A percentile compares a stretch with the other conserved stretches of the same genome.
These are phyloP conservation scores for Talaromyces marneffei DNA, from an alignment of 2,329 filamentous ascomycete genomes.

Conservation along the genomic window DNA sequence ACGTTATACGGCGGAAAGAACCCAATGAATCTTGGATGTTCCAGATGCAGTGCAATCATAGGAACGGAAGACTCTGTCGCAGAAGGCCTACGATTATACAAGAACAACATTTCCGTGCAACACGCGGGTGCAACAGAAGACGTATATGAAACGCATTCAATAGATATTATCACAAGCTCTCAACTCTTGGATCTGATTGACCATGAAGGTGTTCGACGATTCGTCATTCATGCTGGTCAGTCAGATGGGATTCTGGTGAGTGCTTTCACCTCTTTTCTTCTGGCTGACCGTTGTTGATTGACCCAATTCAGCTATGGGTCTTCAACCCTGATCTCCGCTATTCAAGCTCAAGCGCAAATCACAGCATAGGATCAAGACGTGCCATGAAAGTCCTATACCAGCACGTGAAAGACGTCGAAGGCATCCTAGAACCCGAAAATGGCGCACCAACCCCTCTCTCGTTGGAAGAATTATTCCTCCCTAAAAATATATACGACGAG, in stretches of 20 bases:
- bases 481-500: constrained; percentile 33
- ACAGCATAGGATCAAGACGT: constrained; percentile 35
- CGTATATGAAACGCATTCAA: constrained; percentile 27
- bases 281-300: not conserved
- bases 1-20: constrained; percentile 26
- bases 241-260: constrained; percentile 35
- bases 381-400: constrained; percentile 56
- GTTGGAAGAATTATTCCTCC: constrained; percentile 46
- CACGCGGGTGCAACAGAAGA: constrained; percentile 14
- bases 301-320: constrained; percentile 46
- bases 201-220: constrained; percentile 51
- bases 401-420: constrained; percentile 26
- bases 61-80: constrained; percentile 38
- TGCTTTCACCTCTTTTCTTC: constrained; percentile 8
- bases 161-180: constrained; percentile 45
- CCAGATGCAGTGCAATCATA: constrained; percentile 26
- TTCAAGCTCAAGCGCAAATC: constrained; percentile 40
- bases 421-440: constrained; percentile 31
- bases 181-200: constrained; percentile 53
- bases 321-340: constrained; percentile 57
- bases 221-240: constrained; percentile 42
- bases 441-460: constrained; percentile 37
- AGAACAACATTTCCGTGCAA: constrained; percentile 40
- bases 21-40: constrained; percentile 24
- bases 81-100: constrained; percentile 46